Evolutionary conservation across 176 grass and related monocot genomes (phyloP), one percentile per base, ranked within the genome.

Genomic region (Oryza coarctata): DNA sequence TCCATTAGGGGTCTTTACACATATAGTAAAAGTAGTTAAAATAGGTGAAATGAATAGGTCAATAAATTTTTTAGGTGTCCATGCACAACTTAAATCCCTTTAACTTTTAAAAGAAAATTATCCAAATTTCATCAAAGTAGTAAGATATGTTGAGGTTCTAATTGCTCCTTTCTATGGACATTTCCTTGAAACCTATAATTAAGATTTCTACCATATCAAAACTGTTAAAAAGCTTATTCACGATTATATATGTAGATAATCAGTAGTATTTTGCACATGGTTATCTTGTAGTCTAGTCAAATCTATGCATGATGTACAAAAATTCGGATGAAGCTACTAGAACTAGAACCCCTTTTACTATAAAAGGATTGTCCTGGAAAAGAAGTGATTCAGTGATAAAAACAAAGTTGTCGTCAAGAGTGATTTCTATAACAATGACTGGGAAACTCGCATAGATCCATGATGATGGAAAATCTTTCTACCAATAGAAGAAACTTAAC

Each of bases 1-100:
- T 65, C 10, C 41, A 83, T 71, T 33, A 78, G 28, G 25, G 25
- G 14, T 72, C 66, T 38, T 76, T 75, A 80, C 0, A n/a, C 29
- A 33, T 68, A 39, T 12, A 45, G 25, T 63, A 47, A 77, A 70
- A 63, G 18, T 63, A 34, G 39, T 77, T 65, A 38, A 29, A 63
- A 3, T 52, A 85, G 22, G 22, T 78, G 60, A 33, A 23, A 6
- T 27, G 2, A 68, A 55, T 55, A n/a, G 45, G 44, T 8, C 3
- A 77, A 62, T 61, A 45, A 20, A 55, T 6, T n/a, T 55, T 55
- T 22, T 55, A 0, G 9, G 64, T 60, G 17, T 20, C 45, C 25
- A 61, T 31, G 10, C 7, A 68, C 68, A 76, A 68, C 45, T 32
- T 34, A 83, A 75, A 66, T 35, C 44, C 33, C 6, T 31, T 30